Conservation (phyloP, 208 protist species). For the Leishmania lainsoni region DNA sequence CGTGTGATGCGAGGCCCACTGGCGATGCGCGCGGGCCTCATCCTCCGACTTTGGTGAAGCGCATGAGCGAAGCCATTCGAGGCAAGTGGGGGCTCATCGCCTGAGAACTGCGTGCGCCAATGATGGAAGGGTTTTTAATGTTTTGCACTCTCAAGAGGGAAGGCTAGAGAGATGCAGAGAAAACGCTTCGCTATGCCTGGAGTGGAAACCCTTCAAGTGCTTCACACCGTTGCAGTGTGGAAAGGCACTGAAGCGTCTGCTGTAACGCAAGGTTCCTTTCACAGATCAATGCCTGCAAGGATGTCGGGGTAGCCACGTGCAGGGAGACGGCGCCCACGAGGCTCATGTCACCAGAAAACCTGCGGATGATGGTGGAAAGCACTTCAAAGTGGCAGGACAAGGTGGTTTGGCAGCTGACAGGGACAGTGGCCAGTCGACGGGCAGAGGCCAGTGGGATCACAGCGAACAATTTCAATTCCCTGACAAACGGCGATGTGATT, state of each 20-base stretch:
- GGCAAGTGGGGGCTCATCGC: background rate
- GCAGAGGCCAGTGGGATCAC: background rate
- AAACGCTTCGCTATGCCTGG: background rate
- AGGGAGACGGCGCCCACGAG: too few relatives aligned
- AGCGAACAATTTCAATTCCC: background rate
- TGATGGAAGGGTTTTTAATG: background rate
- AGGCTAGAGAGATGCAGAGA: background rate
- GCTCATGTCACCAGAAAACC: background rate
- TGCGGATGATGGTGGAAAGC: background rate
- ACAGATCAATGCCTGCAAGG: background rate
- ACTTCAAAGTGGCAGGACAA: background rate
- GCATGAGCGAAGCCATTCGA: background rate
- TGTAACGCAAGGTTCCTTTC: background rate
- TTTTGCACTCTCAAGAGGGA: background rate
- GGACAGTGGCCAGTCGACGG: background rate
- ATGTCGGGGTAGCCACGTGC: background rate
- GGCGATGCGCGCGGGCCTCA: background rate
- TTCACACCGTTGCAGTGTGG: background rate
- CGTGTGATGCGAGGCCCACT: background rate
- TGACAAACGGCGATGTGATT: background rate
- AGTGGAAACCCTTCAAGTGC: background rate
- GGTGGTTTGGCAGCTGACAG: background rate
- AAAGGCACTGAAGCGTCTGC: background rate
- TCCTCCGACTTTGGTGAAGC: background rate
- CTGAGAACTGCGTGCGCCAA: background rate